Evolutionary conservation across 2,329 filamentous ascomycete genomes (phyloP).

Genomic region (Lachnellula willkommii): DNA sequence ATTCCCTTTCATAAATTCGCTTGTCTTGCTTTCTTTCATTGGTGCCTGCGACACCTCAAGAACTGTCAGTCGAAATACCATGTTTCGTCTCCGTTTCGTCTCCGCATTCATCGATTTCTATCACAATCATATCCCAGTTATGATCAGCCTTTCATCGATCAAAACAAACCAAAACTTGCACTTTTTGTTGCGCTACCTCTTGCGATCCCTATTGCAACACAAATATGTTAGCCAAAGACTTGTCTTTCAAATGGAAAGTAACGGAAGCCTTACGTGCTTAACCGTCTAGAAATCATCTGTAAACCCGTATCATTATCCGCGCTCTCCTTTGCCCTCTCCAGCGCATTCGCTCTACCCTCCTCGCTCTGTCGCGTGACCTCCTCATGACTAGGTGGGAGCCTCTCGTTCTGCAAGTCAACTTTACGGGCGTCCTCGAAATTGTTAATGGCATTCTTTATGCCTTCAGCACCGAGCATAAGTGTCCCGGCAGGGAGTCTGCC

Average conservation of each 20-base stretch:
- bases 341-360: constrained; percentile 72
- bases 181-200: constrained; percentile 15
- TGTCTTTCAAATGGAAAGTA: not conserved
- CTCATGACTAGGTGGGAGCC: constrained; percentile 84
- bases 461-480: constrained; percentile 95
- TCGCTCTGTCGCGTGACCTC: constrained; percentile 82
- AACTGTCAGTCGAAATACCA: no score
- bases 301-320: constrained; percentile 89
- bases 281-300: constrained; percentile 78
- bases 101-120: constrained; percentile 19
- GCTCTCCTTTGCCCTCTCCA: constrained; percentile 80
- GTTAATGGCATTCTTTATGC: constrained; percentile 96
- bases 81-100: not conserved
- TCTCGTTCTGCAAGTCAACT: constrained; percentile 95
- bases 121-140: constrained; percentile 1
- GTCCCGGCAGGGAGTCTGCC: constrained; percentile 90
- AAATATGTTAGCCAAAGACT: constrained; percentile 2
- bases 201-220: constrained; percentile 20
- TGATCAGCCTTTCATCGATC: constrained; percentile 9
- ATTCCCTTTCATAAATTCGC: constrained; percentile 3
- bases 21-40: not conserved
- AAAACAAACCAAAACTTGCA: not conserved
- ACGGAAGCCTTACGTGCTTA: constrained; percentile 80
- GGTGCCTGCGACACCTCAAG: no score
- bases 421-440: constrained; percentile 96